Conservation (phyloP, 805 yeast genomes). For the Teunomyces kruisii region DNA sequence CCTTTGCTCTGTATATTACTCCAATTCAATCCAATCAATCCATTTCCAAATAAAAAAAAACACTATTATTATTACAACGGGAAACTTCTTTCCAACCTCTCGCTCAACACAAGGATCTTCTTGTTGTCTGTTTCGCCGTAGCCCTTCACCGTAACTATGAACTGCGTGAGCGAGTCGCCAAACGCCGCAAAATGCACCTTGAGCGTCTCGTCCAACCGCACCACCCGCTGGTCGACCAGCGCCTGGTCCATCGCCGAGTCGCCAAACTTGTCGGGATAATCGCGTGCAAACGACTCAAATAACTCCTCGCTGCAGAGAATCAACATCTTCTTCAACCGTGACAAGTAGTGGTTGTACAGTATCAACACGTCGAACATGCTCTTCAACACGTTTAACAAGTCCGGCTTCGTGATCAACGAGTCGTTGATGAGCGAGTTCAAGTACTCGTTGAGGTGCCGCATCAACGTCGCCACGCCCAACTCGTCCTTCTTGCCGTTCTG, state of each 20-base stretch:
- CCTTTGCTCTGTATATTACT: not conserved
- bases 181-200: slow-evolving; percentile 46
- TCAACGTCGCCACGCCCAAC: slow-evolving; percentile 33
- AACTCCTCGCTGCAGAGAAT: slow-evolving; percentile 50
- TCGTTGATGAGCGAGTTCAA: slow-evolving; percentile 65
- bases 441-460: slow-evolving; percentile 48
- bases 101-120: slow-evolving; percentile 42
- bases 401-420: slow-evolving; percentile 62
- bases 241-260: slow-evolving; percentile 39
- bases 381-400: slow-evolving; percentile 47
- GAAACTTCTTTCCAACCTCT: slow-evolving; percentile 40
- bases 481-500: not conserved
- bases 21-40: too few species aligned
- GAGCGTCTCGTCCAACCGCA: slow-evolving; percentile 41
- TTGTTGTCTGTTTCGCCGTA: slow-evolving; percentile 53
- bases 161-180: slow-evolving; percentile 43
- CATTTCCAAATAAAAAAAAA: too few species aligned
- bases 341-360: slow-evolving; percentile 48
- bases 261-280: slow-evolving; percentile 36
- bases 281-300: slow-evolving; percentile 33
- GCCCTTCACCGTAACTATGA: slow-evolving; percentile 44
- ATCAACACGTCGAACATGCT: slow-evolving; percentile 47
- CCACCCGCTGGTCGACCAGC: slow-evolving; percentile 40
- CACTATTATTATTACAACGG: slow-evolving; percentile 20
- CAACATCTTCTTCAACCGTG: slow-evolving; percentile 54